These are phyloP conservation scores for Haplographium delicatum DNA, from an alignment of 495 filamentous ascomycete species.

Conservation along the genomic window DNA sequence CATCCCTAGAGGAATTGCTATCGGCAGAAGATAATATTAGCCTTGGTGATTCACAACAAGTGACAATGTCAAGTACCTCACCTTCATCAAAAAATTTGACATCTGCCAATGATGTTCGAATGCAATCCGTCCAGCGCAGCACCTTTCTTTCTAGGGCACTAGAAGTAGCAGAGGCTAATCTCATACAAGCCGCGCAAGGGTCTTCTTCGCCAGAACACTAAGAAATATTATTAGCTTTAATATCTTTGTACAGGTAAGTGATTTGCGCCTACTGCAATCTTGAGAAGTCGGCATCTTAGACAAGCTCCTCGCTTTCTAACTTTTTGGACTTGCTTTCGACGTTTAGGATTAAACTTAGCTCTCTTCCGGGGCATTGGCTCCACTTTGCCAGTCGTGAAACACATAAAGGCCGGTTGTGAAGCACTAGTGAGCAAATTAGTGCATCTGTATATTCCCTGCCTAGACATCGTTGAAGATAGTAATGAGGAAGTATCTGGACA, in stretches of 20 bases:
- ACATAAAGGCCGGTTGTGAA: background rate
- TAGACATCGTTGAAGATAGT: too few relatives aligned
- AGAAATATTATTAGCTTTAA: background rate
- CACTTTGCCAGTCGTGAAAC: background rate
- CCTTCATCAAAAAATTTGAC: background rate
- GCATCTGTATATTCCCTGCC: too few relatives aligned
- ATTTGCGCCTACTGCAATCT: background rate
- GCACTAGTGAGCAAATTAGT: too few relatives aligned
- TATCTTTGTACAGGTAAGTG: background rate
- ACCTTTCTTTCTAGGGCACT: background rate
- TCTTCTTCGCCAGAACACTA: background rate
- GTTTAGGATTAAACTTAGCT: background rate
- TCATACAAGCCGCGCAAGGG: background rate
- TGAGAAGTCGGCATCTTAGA: background rate
- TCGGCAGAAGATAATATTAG: background rate
- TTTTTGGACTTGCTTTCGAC: background rate
- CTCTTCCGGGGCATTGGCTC: background rate
- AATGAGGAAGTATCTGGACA: too few relatives aligned
- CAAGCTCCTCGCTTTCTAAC: background rate
- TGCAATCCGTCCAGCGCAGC: background rate
- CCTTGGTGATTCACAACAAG: background rate
- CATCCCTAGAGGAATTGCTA: background rate
- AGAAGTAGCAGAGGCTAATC: background rate
- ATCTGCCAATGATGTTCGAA: background rate
- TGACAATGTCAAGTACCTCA: background rate